phyloP scores from a whole-genome alignment of 2,329 filamentous ascomycete species.

The Podosphaera aphanis region DNA sequence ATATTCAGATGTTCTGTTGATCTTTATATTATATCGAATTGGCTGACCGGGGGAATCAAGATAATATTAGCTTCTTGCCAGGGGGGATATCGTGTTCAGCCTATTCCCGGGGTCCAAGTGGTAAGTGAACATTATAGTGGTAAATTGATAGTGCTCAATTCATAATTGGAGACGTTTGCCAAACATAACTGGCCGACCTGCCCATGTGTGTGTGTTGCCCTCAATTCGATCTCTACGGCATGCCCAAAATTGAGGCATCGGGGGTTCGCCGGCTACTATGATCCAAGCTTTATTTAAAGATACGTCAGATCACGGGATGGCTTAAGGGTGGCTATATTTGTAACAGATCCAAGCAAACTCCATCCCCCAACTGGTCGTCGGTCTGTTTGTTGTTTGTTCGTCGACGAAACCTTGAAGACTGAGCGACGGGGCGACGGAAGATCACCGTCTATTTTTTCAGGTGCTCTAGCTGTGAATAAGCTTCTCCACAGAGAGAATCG shows the following conservation, averaged over 20 bases:
- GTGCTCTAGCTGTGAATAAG: too few species aligned
- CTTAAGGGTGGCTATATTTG: neutral
- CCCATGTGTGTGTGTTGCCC: neutral
- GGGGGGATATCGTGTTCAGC: neutral
- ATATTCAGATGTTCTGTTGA: neutral
- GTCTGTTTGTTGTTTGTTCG: neutral
- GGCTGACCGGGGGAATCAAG: neutral
- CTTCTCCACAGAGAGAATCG: too few species aligned
- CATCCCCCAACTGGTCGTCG: too few species aligned
- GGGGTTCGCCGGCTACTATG: neutral
- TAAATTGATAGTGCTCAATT: neutral
- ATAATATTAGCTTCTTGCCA: neutral
- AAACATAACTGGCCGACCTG: neutral
- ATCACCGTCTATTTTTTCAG: too few species aligned
- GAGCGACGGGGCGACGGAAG: too few species aligned
- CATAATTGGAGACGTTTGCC: neutral
- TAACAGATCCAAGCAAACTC: neutral
- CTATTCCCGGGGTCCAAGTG: neutral
- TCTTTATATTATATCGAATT: neutral
- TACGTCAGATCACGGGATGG: neutral
- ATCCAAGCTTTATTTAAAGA: neutral
- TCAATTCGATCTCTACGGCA: neutral
- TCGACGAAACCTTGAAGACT: neutral
- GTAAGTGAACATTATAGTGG: neutral
- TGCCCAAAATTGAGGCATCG: neutral